These are phyloP conservation scores for Solanum corneliomulleri DNA, from an alignment of 257 asterid genomes.

Conservation along the genomic window DNA sequence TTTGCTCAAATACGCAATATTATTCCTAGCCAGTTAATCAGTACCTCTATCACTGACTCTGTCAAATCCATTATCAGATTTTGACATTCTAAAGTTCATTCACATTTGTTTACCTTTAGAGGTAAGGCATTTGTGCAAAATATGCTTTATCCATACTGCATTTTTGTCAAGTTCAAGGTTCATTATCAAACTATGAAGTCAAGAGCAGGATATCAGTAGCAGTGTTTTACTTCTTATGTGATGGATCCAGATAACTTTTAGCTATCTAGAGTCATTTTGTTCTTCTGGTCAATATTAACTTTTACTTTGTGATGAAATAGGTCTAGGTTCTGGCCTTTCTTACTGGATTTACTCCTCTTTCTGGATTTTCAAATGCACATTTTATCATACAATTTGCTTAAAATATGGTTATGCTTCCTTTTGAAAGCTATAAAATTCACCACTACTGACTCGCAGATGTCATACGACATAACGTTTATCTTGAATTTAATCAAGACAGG, in stretches of 20 bases:
- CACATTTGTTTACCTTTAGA: background rate
- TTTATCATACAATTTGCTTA: background rate
- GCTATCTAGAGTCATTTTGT: background rate
- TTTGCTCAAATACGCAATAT: background rate
- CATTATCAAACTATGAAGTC: background rate
- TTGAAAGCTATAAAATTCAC: background rate
- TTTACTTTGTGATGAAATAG: background rate
- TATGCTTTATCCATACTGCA: background rate
- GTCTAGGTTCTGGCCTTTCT: background rate
- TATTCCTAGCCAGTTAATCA: background rate
- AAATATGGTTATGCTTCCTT: background rate
- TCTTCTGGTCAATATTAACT: background rate
- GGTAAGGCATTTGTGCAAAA: background rate
- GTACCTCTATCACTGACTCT: background rate
- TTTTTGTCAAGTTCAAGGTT: background rate
- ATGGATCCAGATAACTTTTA: background rate
- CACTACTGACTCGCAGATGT: background rate
- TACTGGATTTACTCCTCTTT: background rate
- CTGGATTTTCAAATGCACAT: background rate
- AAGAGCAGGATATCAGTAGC: background rate
- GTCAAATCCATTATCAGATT: background rate
- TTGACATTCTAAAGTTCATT: background rate
- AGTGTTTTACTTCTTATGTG: background rate
- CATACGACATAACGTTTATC: background rate
- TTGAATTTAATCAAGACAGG: background rate